phyloP scores from a whole-genome alignment of 208 protist species.

The Trypanosoma rangeli region DNA sequence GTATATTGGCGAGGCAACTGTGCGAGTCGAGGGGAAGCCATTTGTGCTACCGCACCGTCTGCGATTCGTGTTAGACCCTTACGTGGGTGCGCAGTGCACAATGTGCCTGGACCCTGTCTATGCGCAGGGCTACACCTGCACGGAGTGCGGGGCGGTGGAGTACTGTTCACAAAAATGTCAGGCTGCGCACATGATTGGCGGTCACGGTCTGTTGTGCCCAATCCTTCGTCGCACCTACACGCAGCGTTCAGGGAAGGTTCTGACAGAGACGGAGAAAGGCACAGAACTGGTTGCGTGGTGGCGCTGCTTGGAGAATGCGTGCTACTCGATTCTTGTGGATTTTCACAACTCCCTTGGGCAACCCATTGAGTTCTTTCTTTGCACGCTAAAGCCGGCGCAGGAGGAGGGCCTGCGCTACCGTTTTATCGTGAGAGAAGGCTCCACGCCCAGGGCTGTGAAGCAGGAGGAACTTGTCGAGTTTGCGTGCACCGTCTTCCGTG shows the following conservation, averaged over 20 bases:
- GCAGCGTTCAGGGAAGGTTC: constrained; percentile 57
- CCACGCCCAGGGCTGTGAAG: constrained; percentile 21
- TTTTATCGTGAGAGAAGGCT: constrained; percentile 38
- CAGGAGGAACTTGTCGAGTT: constrained; percentile 73
- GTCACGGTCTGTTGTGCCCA: constrained; percentile 74
- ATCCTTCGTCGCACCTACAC: constrained; percentile 61
- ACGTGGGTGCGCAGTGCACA: constrained; percentile 70
- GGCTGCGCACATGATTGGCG: constrained; percentile 57
- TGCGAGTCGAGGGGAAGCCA: constrained; percentile 36
- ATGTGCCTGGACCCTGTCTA: constrained; percentile 87
- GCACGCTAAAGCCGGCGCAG: constrained; percentile 57
- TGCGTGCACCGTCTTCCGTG: constrained; percentile 68
- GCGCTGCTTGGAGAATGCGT: constrained; percentile 63
- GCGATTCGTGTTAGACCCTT: constrained; percentile 75
- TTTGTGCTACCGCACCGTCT: constrained; percentile 48
- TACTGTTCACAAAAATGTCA: constrained; percentile 85
- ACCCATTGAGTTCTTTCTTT: constrained; percentile 72
- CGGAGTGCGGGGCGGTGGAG: constrained; percentile 68
- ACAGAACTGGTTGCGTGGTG: constrained; percentile 79
- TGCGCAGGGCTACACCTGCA: constrained; percentile 77
- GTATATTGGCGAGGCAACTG: constrained; percentile 64
- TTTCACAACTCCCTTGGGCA: constrained; percentile 62
- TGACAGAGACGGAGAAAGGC: constrained; percentile 62
- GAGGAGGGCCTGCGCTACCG: constrained; percentile 78
- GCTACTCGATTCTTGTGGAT: constrained; percentile 78